Percentiles rank a stretch among this genome's conserved stretches.
These are phyloP conservation scores for Wallacemonas sp. DNA, from an alignment of 208 protist species.

Conservation along the genomic window DNA sequence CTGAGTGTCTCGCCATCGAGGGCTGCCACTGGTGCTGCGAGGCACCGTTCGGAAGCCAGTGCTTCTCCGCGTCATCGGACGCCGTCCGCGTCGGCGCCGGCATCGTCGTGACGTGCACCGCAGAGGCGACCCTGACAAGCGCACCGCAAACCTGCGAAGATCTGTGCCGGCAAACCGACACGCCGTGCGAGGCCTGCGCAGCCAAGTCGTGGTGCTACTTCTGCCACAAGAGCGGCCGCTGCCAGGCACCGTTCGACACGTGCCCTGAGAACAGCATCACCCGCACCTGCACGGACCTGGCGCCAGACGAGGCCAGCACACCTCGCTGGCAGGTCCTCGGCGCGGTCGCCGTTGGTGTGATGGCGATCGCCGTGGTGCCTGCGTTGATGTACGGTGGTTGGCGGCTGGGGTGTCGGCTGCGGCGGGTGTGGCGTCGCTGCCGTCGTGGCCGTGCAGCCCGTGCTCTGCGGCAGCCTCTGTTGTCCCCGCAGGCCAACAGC, in stretches of 20 bases:
- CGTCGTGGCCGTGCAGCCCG: not conserved
- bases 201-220: slow-evolving; percentile 22
- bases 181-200: slow-evolving; percentile 2
- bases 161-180: slow-evolving; percentile 17
- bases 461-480: not conserved
- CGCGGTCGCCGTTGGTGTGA: not conserved
- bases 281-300: not conserved
- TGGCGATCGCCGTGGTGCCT: not conserved
- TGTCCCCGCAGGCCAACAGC: not conserved
- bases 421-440: not conserved
- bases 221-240: not conserved
- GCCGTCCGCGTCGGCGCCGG: not conserved
- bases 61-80: slow-evolving; percentile 26
- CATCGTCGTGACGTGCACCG: slow-evolving; percentile 6
- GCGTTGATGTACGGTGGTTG: not conserved
- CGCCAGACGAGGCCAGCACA: not conserved
- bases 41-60: slow-evolving; percentile 30
- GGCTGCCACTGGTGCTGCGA: slow-evolving; percentile 49
- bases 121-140: slow-evolving; percentile 19
- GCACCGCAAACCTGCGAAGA: slow-evolving; percentile 28
- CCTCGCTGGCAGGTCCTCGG: not conserved
- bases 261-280: not conserved
- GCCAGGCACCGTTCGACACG: not conserved
- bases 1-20: slow-evolving; percentile 29
- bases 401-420: not conserved